phyloP scores from a whole-genome alignment of 106 monocot species.

The Dactylorhiza incarnata region DNA sequence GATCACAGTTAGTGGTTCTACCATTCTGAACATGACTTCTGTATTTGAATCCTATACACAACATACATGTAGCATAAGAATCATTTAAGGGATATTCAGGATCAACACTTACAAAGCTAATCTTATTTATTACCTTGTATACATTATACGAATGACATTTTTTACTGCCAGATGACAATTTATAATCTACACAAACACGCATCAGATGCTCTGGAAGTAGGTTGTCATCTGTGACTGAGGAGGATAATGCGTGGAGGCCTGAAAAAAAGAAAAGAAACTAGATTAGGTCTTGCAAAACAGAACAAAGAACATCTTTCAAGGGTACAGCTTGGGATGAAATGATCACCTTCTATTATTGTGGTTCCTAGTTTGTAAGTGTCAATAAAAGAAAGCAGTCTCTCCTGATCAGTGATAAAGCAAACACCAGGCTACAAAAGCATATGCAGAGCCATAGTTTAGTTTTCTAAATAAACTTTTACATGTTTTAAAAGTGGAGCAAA shows the following conservation, averaged over 20 bases:
- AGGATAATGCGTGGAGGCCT: constrained; percentile 37
- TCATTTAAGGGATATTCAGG: not conserved
- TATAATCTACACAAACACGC: constrained; percentile 37
- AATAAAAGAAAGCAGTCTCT: constrained; percentile 43
- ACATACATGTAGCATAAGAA: not conserved
- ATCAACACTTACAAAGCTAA: not conserved
- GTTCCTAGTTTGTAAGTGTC: constrained; percentile 59
- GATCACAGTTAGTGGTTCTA: constrained; percentile 40
- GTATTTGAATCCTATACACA: constrained; percentile 61
- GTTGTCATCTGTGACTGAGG: constrained; percentile 47
- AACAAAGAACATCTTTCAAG: not conserved
- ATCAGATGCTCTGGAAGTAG: constrained; percentile 72
- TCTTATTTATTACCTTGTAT: constrained; percentile 44
- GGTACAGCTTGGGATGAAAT: not conserved
- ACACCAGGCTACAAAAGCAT: constrained; percentile 35
- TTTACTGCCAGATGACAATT: constrained; percentile 18
- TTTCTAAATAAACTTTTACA: not conserved
- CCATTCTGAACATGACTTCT: constrained; percentile 45
- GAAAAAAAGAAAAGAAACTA: constrained; percentile 11
- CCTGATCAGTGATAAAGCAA: constrained; percentile 24
- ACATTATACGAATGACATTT: constrained; percentile 30
- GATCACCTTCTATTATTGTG: constrained; percentile 56
- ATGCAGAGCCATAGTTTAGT: not conserved
- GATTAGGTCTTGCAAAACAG: not conserved
- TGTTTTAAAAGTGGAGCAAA: not conserved